Conservation (phyloP, 108 stramenopile genomes). For the Fragilaria crotonensis region DNA sequence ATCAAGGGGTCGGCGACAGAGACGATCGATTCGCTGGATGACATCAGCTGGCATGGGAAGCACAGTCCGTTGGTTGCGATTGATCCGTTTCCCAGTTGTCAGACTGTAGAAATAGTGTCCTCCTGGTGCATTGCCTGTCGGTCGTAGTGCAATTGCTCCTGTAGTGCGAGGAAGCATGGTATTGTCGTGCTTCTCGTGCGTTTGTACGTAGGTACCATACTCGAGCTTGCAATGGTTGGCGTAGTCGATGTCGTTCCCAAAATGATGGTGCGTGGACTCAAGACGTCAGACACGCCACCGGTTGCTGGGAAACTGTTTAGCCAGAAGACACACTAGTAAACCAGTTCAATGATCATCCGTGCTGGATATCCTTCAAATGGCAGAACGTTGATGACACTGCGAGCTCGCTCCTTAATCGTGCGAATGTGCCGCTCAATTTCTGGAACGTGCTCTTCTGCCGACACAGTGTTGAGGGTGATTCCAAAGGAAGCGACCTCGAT, state of each 20-base stretch:
- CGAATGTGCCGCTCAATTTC: slow-evolving; percentile 18
- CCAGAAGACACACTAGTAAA: slow-evolving; percentile 8
- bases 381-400: slow-evolving; percentile 8
- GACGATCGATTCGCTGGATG: slow-evolving; percentile 7
- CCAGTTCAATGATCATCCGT: slow-evolving; percentile 10
- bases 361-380: slow-evolving; percentile 20
- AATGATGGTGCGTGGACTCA: slow-evolving; percentile 17
- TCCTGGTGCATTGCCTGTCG: no score
- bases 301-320: slow-evolving; percentile 18
- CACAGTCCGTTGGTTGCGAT: slow-evolving; percentile 9
- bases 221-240: slow-evolving; percentile 4
- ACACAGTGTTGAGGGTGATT: slow-evolving; percentile 5
- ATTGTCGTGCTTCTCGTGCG: slow-evolving; percentile 13
- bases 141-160: slow-evolving; percentile 19
- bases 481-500: slow-evolving; percentile 1
- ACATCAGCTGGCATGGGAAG: slow-evolving; percentile 18
- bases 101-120: no score
- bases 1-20: slow-evolving; percentile 1
- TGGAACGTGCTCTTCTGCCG: slow-evolving; percentile 23
- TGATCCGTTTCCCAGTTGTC: slow-evolving; percentile 11
- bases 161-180: slow-evolving; percentile 7
- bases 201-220: slow-evolving; percentile 19
- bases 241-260: slow-evolving; percentile 8
- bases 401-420: slow-evolving; percentile 23
- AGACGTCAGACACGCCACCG: slow-evolving; percentile 9